Evolutionary conservation across 208 protist species (phyloP).

Genomic region (Leishmania mexicana): DNA sequence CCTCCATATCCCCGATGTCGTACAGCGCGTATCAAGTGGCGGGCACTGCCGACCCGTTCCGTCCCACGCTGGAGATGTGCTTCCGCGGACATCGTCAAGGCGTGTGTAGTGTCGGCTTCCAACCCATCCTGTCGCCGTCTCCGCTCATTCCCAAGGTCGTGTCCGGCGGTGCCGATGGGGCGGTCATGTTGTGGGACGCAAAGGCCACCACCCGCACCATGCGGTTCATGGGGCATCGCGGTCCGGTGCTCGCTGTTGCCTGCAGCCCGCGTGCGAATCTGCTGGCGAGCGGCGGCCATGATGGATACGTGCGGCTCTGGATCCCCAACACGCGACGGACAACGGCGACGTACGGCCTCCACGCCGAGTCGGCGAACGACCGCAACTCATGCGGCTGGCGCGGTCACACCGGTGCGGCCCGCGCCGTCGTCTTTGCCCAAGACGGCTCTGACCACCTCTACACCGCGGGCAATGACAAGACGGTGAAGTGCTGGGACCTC

Average conservation of each 20-base stretch:
- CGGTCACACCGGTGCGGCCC: constrained; percentile 74
- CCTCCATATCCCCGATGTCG: neutral
- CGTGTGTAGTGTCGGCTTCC: constrained; percentile 60
- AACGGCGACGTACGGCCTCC: constrained; percentile 23
- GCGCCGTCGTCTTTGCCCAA: constrained; percentile 67
- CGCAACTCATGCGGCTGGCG: constrained; percentile 31
- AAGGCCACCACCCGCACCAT: constrained; percentile 71
- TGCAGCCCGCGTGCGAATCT: constrained; percentile 54
- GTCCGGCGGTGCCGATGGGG: constrained; percentile 76
- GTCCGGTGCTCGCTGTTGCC: constrained; percentile 64
- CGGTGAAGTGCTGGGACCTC: constrained; percentile 86
- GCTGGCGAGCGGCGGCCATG: constrained; percentile 76
- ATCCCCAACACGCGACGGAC: constrained; percentile 52
- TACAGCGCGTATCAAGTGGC: constrained; percentile 14
- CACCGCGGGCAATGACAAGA: constrained; percentile 85
- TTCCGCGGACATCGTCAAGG: constrained; percentile 75
- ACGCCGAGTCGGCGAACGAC: constrained; percentile 3
- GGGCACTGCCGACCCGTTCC: constrained; percentile 7
- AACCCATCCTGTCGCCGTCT: constrained; percentile 18
- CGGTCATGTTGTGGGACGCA: constrained; percentile 87
- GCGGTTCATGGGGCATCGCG: constrained; percentile 77
- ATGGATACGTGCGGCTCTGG: constrained; percentile 89
- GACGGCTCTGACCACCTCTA: constrained; percentile 68
- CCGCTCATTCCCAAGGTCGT: constrained; percentile 46
- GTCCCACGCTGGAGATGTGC: constrained; percentile 67